Evolutionary conservation across 2,329 filamentous ascomycete species (phyloP).

Genomic region (Cryphonectria japonica): DNA sequence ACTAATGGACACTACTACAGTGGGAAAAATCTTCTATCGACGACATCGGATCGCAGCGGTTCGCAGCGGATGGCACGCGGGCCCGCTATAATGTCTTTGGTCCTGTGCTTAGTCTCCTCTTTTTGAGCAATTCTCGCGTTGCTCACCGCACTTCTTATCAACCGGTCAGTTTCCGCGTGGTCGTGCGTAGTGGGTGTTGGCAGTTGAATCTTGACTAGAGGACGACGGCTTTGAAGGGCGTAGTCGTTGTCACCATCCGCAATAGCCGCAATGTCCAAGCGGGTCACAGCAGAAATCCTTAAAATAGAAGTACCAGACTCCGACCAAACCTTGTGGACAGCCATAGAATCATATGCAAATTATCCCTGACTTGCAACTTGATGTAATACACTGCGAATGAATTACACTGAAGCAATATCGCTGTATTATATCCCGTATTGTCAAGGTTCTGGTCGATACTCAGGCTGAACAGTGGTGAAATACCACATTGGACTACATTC

Average conservation of each 20-base stretch:
- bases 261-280: neutral
- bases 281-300: no score
- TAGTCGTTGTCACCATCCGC: neutral
- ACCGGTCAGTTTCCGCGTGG: neutral
- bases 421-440: no score
- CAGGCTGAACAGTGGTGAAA: no score
- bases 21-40: conserved; percentile 1
- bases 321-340: no score
- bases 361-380: no score
- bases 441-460: no score
- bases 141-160: neutral
- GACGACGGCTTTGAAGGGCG: neutral
- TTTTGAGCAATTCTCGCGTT: neutral
- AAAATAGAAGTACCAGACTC: no score
- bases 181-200: neutral
- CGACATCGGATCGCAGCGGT: neutral
- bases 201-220: neutral
- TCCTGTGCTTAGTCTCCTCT: neutral
- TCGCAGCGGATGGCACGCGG: neutral
- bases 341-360: no score
- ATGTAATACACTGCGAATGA: no score
- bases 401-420: neutral
- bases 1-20: neutral
- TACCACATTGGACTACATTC: neutral
- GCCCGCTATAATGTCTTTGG: neutral